These are phyloP conservation scores for Botrytis paeoniae DNA, from an alignment of 2,329 filamentous ascomycete genomes.

Conservation along the genomic window DNA sequence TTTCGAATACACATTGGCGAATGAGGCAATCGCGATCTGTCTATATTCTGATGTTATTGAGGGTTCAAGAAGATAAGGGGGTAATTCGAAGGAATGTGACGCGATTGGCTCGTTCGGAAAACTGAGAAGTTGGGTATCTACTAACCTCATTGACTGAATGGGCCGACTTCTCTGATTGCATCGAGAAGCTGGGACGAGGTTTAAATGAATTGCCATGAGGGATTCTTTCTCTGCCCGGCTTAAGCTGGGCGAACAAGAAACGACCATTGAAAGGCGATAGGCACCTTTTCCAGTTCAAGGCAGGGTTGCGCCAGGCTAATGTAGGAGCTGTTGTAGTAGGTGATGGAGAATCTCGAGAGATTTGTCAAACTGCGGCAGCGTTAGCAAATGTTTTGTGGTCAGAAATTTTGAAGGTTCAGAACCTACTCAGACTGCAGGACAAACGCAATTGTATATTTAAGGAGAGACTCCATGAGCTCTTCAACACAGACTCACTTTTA, in stretches of 20 bases:
- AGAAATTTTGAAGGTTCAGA: background rate
- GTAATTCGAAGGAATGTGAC: background rate
- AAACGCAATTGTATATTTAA: background rate
- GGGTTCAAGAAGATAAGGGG: background rate
- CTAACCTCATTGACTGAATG: background rate
- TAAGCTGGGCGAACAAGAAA: slow-evolving; percentile 40
- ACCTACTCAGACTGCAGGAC: background rate
- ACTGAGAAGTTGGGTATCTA: background rate
- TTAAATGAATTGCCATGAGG: background rate
- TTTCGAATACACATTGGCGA: background rate
- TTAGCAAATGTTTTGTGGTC: background rate
- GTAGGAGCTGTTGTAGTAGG: background rate
- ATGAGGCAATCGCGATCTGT: background rate
- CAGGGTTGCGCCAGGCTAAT: slow-evolving; percentile 35
- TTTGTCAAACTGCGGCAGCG: background rate
- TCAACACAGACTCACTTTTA: slow-evolving; percentile 90
- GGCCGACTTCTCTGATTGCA: background rate
- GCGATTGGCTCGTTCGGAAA: background rate
- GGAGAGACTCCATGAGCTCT: slow-evolving; percentile 92
- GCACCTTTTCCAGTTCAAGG: slow-evolving; percentile 48
- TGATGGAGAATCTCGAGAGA: no score
- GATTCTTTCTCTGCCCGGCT: slow-evolving; percentile 50
- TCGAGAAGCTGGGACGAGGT: background rate
- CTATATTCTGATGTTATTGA: background rate
- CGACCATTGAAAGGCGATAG: slow-evolving; percentile 44